These are phyloP conservation scores for Leccinum subtestaceum DNA, from an alignment of 768 basidiomycete genomes.

Conservation along the genomic window DNA sequence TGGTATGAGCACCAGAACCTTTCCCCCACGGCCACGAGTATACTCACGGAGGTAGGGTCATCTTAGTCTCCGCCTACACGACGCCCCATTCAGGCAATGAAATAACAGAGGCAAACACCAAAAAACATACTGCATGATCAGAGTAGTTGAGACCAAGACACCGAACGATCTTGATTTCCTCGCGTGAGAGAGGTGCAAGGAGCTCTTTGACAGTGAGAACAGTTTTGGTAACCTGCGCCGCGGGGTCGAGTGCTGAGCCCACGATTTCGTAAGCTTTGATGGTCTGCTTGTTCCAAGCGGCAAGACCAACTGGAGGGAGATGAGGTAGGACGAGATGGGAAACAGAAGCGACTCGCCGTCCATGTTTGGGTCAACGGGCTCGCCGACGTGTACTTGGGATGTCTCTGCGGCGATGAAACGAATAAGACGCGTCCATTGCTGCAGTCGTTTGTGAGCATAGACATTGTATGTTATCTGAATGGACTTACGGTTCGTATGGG, in stretches of 20 bases:
- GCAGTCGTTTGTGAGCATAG: neutral
- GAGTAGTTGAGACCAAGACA: conserved; percentile 81
- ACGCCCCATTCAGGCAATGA: neutral
- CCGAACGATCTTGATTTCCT: conserved; percentile 66
- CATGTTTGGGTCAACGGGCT: conserved; percentile 64
- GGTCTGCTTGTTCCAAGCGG: conserved; percentile 46
- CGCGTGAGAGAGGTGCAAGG: conserved; percentile 63
- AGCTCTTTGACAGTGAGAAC: conserved; percentile 70
- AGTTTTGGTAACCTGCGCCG: conserved; percentile 58
- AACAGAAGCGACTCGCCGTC: conserved; percentile 47
- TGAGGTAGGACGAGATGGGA: neutral
- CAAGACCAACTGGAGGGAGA: conserved; percentile 53
- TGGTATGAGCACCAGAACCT: neutral
- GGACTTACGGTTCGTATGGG: conserved; percentile 54
- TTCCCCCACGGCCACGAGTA: neutral
- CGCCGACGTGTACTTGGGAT: conserved; percentile 67
- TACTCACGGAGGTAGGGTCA: conserved; percentile 61
- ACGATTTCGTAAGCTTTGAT: conserved; percentile 72
- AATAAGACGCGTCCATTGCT: conserved; percentile 72
- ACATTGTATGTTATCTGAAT: neutral
- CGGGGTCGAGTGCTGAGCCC: conserved; percentile 66
- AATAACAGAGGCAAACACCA: neutral
- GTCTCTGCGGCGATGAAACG: conserved; percentile 81
- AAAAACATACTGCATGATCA: conserved; percentile 67
- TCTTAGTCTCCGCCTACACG: conserved; percentile 61